These are phyloP conservation scores for Globisporangium abappressorium DNA, from an alignment of 352 stramenopile genomes.

Conservation along the genomic window DNA sequence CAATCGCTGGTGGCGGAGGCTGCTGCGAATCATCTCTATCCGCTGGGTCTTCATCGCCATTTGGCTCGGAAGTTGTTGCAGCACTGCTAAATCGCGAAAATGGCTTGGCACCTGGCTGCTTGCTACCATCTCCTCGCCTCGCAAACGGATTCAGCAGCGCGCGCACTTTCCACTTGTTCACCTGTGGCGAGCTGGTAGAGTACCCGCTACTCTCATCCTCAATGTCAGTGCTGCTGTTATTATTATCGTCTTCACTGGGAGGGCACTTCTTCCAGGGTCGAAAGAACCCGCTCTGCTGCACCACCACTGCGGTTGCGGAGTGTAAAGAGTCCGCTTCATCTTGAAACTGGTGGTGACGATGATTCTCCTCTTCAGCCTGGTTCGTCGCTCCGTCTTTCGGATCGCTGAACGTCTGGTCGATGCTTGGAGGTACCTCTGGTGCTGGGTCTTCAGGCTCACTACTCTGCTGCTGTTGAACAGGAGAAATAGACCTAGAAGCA, in stretches of 20 bases:
- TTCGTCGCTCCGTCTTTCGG: constrained; percentile 1
- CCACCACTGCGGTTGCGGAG: constrained; percentile 2
- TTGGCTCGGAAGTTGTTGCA: background rate
- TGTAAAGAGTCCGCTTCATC: constrained; percentile 6
- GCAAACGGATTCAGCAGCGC: constrained; percentile 70
- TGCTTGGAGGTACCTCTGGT: background rate
- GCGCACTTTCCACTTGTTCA: constrained; percentile 76
- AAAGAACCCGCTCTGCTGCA: constrained; percentile 42
- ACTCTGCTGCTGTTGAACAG: background rate
- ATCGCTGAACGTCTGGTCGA: constrained; percentile 3
- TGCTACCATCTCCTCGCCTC: constrained; percentile 23
- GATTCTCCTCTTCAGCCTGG: constrained; percentile 14
- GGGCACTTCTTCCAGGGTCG: constrained; percentile 49
- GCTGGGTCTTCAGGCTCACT: background rate
- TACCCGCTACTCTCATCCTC: background rate
- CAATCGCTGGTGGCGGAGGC: background rate
- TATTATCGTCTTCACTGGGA: constrained; percentile 18
- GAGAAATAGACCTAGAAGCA: background rate
- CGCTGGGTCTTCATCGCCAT: background rate
- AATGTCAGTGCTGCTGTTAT: constrained; percentile 14
- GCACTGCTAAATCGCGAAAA: background rate
- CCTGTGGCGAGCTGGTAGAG: background rate
- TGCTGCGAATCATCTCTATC: constrained; percentile 15
- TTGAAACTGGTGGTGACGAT: constrained; percentile 24
- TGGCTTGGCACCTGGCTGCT: background rate